Conservation (phyloP, 1,139 yeast species). For the Zygosaccharomyces sapae region DNA sequence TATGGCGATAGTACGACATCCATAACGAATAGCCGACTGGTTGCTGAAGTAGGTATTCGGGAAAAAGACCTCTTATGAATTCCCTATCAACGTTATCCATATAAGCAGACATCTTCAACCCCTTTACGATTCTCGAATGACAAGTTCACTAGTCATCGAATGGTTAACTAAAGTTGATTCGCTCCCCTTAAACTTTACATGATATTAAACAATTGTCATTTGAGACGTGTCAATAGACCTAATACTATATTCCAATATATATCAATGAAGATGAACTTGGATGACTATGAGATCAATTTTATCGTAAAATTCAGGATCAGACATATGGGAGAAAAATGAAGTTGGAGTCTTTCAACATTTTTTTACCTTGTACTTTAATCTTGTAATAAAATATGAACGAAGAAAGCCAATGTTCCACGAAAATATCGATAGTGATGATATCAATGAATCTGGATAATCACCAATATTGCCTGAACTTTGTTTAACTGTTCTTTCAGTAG, state of each 20-base stretch:
- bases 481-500: no score
- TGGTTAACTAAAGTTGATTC: background rate
- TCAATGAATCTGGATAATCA: background rate
- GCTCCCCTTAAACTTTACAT: conserved; percentile 5
- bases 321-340: background rate
- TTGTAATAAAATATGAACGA: background rate
- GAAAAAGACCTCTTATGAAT: conserved; percentile 29
- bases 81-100: conserved; percentile 30
- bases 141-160: background rate
- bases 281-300: background rate
- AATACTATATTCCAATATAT: background rate
- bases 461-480: no score
- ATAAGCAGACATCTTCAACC: conserved; percentile 17
- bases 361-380: background rate
- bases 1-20: conserved; percentile 27
- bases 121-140: conserved; percentile 4
- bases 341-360: background rate
- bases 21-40: conserved; percentile 34
- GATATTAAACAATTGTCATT: background rate
- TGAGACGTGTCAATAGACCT: background rate
- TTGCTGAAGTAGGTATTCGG: conserved; percentile 32
- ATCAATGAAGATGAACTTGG: background rate
- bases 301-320: background rate
- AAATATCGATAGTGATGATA: background rate
- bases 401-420: background rate